Conservation (phyloP, 768 basidiomycete species). For the Termitomyces sp. region DNA sequence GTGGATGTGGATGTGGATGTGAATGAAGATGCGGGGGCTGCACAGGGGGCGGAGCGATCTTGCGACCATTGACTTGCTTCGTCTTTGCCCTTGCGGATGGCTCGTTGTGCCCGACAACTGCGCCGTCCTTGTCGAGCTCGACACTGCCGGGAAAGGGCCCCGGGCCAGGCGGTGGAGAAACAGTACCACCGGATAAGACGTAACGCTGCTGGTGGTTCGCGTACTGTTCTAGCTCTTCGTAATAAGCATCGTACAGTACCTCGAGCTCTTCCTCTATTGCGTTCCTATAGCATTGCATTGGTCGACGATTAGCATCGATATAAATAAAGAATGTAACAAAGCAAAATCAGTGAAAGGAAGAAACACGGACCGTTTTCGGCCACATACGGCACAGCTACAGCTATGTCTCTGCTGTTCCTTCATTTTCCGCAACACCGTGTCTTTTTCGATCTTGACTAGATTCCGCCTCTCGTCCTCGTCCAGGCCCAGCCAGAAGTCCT, state of each 20-base stretch:
- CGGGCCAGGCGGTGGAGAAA: slow-evolving; percentile 91
- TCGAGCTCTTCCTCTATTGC: slow-evolving; percentile 99
- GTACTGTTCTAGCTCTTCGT: slow-evolving; percentile 99
- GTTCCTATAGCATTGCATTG: slow-evolving; percentile 45
- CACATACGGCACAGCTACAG: slow-evolving; percentile 94
- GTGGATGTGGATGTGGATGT: slow-evolving; percentile 26
- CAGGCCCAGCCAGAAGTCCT: slow-evolving; percentile 96
- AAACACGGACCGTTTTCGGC: slow-evolving; percentile 83
- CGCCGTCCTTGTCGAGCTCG: slow-evolving; percentile 90
- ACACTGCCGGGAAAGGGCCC: slow-evolving; percentile 98
- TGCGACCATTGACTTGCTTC: slow-evolving; percentile 15
- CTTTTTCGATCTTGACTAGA: slow-evolving; percentile 97
- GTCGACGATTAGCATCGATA: slow-evolving; percentile 11
- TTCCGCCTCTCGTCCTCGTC: slow-evolving; percentile 85
- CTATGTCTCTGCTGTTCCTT: slow-evolving; percentile 98
- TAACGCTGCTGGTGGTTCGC: slow-evolving; percentile 97
- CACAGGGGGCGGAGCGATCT: slow-evolving; percentile 13
- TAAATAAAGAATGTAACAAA: slow-evolving; percentile 12
- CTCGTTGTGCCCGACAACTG: slow-evolving; percentile 39
- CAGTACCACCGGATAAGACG: slow-evolving; percentile 82
- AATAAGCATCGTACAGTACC: slow-evolving; percentile 99
- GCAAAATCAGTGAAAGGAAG: slow-evolving; percentile 21
- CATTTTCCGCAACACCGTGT: slow-evolving; percentile 97
- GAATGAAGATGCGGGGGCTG: slow-evolving; percentile 25
- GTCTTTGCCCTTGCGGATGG: slow-evolving; percentile 13